These are phyloP conservation scores for Kodamaea nitidulidarum DNA, from an alignment of 805 yeast genomes.

Conservation along the genomic window DNA sequence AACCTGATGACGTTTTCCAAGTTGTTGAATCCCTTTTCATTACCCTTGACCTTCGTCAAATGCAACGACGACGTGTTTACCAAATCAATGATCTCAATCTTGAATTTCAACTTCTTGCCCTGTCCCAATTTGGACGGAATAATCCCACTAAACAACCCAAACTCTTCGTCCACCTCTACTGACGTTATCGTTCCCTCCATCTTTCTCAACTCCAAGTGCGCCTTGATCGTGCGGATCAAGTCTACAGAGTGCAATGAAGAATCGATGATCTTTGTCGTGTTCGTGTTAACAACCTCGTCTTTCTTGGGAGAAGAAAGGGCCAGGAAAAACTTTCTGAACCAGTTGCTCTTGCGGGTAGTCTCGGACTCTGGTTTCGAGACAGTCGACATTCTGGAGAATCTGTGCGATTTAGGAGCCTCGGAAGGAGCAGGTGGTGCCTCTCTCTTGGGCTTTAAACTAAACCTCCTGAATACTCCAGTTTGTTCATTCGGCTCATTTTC, in stretches of 20 bases:
- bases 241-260: constrained; percentile 27
- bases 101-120: constrained; percentile 46
- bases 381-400: constrained; percentile 37
- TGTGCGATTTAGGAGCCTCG: constrained; percentile 11
- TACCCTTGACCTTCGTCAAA: constrained; percentile 43
- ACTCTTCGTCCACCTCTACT: constrained; percentile 41
- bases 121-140: constrained; percentile 45
- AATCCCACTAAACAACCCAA: constrained; percentile 41
- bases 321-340: constrained; percentile 39
- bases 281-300: constrained; percentile 9
- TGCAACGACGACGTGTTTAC: constrained; percentile 37
- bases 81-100: constrained; percentile 39
- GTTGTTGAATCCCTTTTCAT: constrained; percentile 42
- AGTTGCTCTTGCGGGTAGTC: constrained; percentile 21
- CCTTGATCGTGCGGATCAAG: constrained; percentile 32
- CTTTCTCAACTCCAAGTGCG: constrained; percentile 42
- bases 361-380: constrained; percentile 12
- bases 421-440: constrained; percentile 38
- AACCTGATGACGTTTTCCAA: constrained; percentile 40
- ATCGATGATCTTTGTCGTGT: constrained; percentile 31
- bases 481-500: constrained; percentile 2
- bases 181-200: constrained; percentile 47
- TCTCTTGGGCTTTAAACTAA: constrained; percentile 36
- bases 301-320: constrained; percentile 10
- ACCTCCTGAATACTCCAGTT: constrained; percentile 18